Base-by-base conservation (phyloP, 768 basidiomycete species). In the Termitomyces sp. region DNA sequence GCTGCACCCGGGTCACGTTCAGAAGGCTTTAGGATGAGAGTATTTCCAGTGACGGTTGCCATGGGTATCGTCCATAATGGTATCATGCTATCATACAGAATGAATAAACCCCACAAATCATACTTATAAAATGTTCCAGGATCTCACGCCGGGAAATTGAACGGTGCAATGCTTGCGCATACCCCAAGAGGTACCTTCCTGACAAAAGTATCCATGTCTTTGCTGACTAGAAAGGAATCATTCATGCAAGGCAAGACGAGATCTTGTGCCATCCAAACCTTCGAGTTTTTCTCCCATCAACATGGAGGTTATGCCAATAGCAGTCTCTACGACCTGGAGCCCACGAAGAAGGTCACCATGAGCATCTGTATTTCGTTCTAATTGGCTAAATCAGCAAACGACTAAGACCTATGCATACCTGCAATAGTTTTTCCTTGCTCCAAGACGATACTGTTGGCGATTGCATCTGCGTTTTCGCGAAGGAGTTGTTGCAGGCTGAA, bases 1-100 rank as follows among this genome's bases (percentile, higher is more conserved):
- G 94, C 89, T 14, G 97, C 96, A 50, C 96, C 96, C 14, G 96
- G 96, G 70, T 97, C 95, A 28, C 96, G 87, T 71, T 99, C 96
- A 1, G 92, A 95, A 20, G 96, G 96, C 68, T 99, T 99, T 61
- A 99, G 78, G 60, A 99, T 82, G 44, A 99, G 81, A 0, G 96
- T 94, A 67, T 99, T 99, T 35, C 96, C 96, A 0, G 93, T 95
- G 10, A 87, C 87, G 26, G 85, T 78, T 18, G 94, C 91, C 83
- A 94, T 86, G 47, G 89, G 89, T 64, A 98, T 95, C 0, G 93
- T 88, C 96, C 96, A 98, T 7, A 98, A 79, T 0, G 95, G 96
- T 67, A 98, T 98, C 94, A 96, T 96, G 5, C 89, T 91, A 62
- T 10, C 41, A 51, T 26, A 58, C 16, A 43, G 13, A 18, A 49